phyloP scores from a whole-genome alignment of 164 flowering plant species.

The Vitis rotundifolia region DNA sequence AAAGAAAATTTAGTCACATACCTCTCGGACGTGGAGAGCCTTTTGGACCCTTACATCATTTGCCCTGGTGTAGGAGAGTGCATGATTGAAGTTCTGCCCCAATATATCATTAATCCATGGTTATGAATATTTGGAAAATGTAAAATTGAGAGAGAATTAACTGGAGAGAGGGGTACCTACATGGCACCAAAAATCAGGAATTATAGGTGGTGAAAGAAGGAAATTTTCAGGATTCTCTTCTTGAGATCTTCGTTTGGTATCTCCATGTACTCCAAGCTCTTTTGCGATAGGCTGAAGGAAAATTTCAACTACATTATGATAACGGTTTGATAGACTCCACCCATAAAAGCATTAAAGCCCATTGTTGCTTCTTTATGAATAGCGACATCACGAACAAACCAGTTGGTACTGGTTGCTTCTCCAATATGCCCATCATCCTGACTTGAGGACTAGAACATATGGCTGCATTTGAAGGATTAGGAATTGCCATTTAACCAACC shows the following conservation, averaged over 20 bases:
- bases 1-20: neutral
- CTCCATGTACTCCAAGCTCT: neutral
- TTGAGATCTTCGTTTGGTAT: constrained; percentile 9
- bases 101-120: too few relatives aligned
- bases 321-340: neutral
- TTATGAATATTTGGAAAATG: too few relatives aligned
- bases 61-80: constrained; percentile 13
- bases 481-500: neutral
- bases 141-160: too few relatives aligned
- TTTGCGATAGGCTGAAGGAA: neutral
- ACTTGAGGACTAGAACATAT: neutral
- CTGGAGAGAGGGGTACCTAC: neutral
- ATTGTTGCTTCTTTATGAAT: neutral
- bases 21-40: constrained; percentile 17
- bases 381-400: too few relatives aligned
- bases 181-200: constrained; percentile 14
- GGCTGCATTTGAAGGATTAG: neutral
- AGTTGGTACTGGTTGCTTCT: neutral
- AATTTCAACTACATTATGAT: neutral
- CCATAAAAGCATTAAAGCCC: neutral
- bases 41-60: constrained; percentile 15
- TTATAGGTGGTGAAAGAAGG: constrained; percentile 13
- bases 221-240: constrained; percentile 5
- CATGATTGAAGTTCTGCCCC: constrained; percentile 18
- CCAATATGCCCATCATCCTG: neutral